Conservation (phyloP, 169 alveolate species). For the Plasmodium gonderi region DNA sequence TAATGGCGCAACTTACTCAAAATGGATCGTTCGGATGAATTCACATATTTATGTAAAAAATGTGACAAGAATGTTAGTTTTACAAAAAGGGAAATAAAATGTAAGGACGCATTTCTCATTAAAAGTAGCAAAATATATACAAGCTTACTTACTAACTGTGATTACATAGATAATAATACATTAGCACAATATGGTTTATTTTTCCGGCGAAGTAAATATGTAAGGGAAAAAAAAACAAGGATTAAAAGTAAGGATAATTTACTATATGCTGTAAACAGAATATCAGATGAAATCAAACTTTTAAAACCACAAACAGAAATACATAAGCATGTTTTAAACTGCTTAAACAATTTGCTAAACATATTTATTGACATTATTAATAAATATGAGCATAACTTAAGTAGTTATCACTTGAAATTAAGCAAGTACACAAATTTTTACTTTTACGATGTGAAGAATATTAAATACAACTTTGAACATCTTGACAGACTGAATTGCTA, state of each 20-base stretch:
- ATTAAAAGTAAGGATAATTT: constrained; percentile 46
- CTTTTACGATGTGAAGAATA: constrained; percentile 44
- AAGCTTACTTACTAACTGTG: constrained; percentile 31
- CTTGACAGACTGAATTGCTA: constrained; percentile 25
- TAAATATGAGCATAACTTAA: constrained; percentile 58
- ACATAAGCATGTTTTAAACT: constrained; percentile 14
- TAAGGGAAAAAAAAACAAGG: constrained; percentile 10
- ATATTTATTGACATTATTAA: constrained; percentile 59
- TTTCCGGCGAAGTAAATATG: constrained; percentile 7
- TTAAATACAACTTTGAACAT: constrained; percentile 22
- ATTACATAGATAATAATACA: constrained; percentile 54
- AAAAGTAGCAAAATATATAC: constrained; percentile 55
- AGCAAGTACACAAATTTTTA: constrained; percentile 41
- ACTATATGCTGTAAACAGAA: constrained; percentile 29
- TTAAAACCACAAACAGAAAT: constrained; percentile 26
- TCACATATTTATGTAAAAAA: constrained; percentile 41
- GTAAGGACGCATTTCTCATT: constrained; percentile 34
- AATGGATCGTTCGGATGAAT: constrained; percentile 66
- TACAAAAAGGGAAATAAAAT: not conserved
- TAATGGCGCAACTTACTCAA: too few relatives aligned
- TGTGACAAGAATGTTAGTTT: constrained; percentile 15
- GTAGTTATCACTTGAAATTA: constrained; percentile 38
- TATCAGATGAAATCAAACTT: constrained; percentile 35
- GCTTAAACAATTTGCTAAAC: constrained; percentile 26
- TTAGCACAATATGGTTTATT: constrained; percentile 16